Base-by-base conservation (phyloP, 2,329 filamentous ascomycete genomes). In the Pseudocercospora cruenta region DNA sequence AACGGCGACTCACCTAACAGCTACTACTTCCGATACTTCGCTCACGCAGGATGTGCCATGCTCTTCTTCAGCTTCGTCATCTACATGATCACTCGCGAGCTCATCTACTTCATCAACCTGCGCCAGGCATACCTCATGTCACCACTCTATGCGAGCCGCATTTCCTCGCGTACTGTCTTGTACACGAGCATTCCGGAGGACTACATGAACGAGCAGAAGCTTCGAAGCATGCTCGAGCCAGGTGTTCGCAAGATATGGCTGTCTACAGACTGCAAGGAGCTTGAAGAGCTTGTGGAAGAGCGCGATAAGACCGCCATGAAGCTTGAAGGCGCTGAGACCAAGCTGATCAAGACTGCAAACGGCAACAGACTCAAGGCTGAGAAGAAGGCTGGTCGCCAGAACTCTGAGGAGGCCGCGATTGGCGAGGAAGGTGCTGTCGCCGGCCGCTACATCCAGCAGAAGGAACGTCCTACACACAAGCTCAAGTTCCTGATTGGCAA, bases 81-180 rank as follows among this genome's bases (percentile, higher is more conserved):
- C 78, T 95, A 92, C 80, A 90, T 92, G 75, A 88, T 98, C 69
- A 91, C 93, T 63, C 87, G 94, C 65, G 94, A 98, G 79, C 90
- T 88, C 76, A 91, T 98, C 72, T 97, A 90, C 85, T 96, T 92
- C 80, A 91, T 97, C 82, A 96, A 96, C 75, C 81, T 98, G 60
- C 91, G 94, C 69, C 94, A 98, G 80, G 94, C 94, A 0, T 97
- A 96, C 80, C 87, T 96, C 47, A 86, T 96, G 63, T 94, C 93
- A 10, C 93, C 93, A 10, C 84, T 91, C 57, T 96, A 96, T 77
- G 87, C 93, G 61, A 90, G 90, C 74, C 91, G 94, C 64, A 88
- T 97, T 54, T 97, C 94, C 1, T 94, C 94, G 2, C 89, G 93
- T 62, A 97, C 94, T 1, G 91, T 98, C 0, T 87, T 99, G 12